Conservation (phyloP, 208 protist species). For the Porcisia deanei region DNA sequence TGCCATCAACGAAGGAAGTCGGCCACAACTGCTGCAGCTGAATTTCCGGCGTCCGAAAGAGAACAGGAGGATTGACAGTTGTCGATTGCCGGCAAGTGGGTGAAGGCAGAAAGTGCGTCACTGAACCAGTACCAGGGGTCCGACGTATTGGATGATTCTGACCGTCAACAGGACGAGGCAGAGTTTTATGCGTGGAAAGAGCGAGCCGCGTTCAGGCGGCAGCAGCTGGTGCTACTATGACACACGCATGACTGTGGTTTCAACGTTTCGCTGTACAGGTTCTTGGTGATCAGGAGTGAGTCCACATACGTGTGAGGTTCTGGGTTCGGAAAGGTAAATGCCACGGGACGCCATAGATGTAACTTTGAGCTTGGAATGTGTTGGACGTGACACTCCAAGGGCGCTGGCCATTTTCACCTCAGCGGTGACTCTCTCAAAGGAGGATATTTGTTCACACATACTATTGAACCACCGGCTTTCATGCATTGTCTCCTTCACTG, state of each 20-base stretch:
- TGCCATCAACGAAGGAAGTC: not conserved
- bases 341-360: not conserved
- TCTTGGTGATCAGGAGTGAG: not conserved
- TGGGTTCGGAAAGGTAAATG: not conserved
- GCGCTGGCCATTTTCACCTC: not conserved
- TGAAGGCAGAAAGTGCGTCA: constrained; percentile 14
- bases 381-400: not conserved
- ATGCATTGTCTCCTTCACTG: not conserved
- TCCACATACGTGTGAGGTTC: not conserved
- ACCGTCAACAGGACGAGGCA: constrained; percentile 49
- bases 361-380: not conserved
- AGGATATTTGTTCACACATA: not conserved
- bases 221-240: constrained; percentile 17
- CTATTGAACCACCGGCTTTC: not conserved
- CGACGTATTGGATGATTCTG: constrained; percentile 66
- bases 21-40: not conserved
- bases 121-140: constrained; percentile 26
- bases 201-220: constrained; percentile 34
- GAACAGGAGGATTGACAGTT: constrained; percentile 1
- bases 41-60: not conserved
- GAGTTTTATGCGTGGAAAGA: constrained; percentile 57
- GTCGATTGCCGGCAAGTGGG: constrained; percentile 16
- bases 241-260: not conserved
- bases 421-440: not conserved
- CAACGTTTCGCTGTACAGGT: not conserved